A percentile compares a stretch with the other conserved stretches of the same genome.
phyloP scores from a whole-genome alignment of 2,329 filamentous ascomycete species.

The Stemphylium lycopersici region DNA sequence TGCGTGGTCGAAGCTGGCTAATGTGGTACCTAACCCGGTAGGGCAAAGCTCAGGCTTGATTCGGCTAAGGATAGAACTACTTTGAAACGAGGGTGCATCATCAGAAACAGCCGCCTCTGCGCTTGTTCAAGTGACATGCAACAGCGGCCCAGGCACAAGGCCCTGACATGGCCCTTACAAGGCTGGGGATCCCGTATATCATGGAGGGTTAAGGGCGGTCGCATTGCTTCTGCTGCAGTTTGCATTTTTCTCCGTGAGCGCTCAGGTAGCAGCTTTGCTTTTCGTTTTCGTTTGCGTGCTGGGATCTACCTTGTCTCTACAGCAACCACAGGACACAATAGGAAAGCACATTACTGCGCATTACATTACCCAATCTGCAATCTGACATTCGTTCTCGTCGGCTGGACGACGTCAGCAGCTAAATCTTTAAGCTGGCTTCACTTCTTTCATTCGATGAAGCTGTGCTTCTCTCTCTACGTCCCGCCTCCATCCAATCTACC shows the following conservation, averaged over 20 bases:
- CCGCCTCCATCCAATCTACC: not conserved
- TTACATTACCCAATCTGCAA: not conserved
- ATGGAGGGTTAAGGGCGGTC: constrained; percentile 12
- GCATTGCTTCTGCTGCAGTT: constrained; percentile 8
- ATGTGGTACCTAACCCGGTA: constrained; percentile 14
- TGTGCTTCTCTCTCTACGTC: constrained; percentile 2
- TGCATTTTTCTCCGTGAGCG: constrained; percentile 7
- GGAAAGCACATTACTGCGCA: constrained; percentile 2
- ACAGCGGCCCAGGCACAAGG: not conserved
- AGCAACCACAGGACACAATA: not conserved
- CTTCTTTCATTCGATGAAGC: constrained; percentile 10
- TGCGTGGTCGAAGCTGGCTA: constrained; percentile 14
- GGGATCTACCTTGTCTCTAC: constrained; percentile 3
- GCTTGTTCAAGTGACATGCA: constrained; percentile 5
- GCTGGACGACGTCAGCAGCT: not conserved
- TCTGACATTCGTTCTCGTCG: not conserved
- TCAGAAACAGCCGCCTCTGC: constrained; percentile 28
- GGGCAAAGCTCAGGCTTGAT: constrained; percentile 6
- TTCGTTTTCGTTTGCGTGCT: not conserved
- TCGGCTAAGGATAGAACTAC: constrained; percentile 11
- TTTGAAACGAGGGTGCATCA: constrained; percentile 26
- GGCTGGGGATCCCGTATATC: constrained; percentile 17
- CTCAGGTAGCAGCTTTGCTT: constrained; percentile 8
- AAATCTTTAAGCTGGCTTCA: constrained; percentile 11
- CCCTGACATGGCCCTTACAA: not conserved